These are phyloP conservation scores for Delphinella strobiligena DNA, from an alignment of 2,329 filamentous ascomycete genomes.

Conservation along the genomic window DNA sequence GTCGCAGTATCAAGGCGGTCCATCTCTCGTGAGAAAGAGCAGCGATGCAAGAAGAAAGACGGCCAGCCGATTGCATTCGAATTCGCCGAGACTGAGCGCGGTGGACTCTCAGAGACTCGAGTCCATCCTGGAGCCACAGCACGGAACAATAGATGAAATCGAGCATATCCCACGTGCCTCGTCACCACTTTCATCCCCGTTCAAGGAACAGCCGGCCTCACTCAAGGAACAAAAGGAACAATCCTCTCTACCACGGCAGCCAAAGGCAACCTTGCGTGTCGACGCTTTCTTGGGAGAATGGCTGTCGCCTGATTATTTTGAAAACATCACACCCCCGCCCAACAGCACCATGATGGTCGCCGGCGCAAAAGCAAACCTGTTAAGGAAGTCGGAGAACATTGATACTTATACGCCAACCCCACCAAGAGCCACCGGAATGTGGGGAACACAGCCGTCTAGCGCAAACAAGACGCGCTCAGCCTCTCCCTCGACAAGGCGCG, in stretches of 20 bases:
- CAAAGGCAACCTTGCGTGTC: constrained; percentile 58
- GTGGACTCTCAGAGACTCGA: constrained; percentile 18
- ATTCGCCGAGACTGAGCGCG: constrained; percentile 19
- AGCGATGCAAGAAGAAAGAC: constrained; percentile 17
- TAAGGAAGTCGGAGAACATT: constrained; percentile 60
- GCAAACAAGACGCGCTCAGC: no score
- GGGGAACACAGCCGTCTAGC: constrained; percentile 29
- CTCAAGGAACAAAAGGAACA: constrained; percentile 23
- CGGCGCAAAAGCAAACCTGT: constrained; percentile 73
- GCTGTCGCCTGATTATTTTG: constrained; percentile 87
- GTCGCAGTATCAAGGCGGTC: constrained; percentile 46
- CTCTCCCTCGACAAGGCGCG: no score
- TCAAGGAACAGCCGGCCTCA: constrained; percentile 20
- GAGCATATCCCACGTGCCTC: background rate
- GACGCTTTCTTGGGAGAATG: constrained; percentile 94
- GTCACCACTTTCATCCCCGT: constrained; percentile 8
- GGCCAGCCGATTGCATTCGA: constrained; percentile 18
- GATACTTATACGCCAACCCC: constrained; percentile 30
- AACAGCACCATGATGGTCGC: constrained; percentile 78
- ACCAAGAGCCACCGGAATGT: constrained; percentile 26
- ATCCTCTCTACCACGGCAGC: no score
- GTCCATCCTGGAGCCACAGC: constrained; percentile 24
- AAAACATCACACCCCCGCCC: constrained; percentile 80
- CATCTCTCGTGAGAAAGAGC: constrained; percentile 15
- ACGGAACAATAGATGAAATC: constrained; percentile 13